Base-by-base conservation (phyloP, 106 monocot genomes). In the Chionographis japonica region DNA sequence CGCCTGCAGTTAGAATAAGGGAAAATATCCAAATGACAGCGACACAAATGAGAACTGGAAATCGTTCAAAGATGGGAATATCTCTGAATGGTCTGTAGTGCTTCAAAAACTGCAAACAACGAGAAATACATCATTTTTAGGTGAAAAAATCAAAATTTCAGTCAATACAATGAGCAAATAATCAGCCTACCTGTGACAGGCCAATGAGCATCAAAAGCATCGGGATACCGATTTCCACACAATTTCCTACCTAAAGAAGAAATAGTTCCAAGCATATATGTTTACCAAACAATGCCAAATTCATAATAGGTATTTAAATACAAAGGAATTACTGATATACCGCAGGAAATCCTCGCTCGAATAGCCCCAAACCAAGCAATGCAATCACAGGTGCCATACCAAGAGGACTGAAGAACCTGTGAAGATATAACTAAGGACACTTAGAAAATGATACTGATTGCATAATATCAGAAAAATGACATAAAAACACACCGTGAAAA, bases 191-290 rank as follows among this genome's bases (percentile, higher is more conserved):
- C 90, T 95, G 95, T 67, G 95, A 95, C 20, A 95, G 37, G 18
- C 86, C 91, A 61, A 95, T 70, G 15, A 83, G 68, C 49, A 95
- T 52, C 54, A 95, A 67, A 20, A 95, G 77, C 88, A 86, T 91
- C 41, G 95, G 95, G 73, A 95, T 73, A 27, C 95, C 95, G 71
- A 95, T 91, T 76, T 95, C 95, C 56, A 95, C 88, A 72, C 95
- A 95, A 40, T 89, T 84, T 51, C 91, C 95, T 42, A 91, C 81
- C 95, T 95, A 77, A 52, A 43, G 52, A 72, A 58, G 12, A 54
- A 64, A 52, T 51, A 72, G n/a, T 17, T 4, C 37, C 46, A 10
- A 9, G n/a, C 36, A 53, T 37, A 6, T 37, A 17, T 40, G 3
- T 68, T 12, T 42, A 58, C 56, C 55, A 46, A 37, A 6, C 63